Conservation (phyloP, 164 flowering plant genomes). For the Buxus sempervirens region DNA sequence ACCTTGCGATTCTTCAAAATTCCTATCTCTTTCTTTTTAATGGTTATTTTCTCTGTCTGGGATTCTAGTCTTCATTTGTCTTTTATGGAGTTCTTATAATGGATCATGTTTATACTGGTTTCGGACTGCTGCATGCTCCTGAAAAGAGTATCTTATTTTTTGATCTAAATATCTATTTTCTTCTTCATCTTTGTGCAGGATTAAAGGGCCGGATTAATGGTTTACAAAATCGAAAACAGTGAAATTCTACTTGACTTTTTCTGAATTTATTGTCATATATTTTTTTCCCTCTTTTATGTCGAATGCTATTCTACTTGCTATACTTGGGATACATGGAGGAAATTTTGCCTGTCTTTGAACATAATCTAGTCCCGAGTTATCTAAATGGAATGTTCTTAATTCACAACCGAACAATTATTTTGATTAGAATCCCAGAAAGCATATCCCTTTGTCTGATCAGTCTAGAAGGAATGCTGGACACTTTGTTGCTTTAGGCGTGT, state of each 20-base stretch:
- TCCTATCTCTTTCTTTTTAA: too few relatives aligned
- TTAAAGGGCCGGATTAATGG: not conserved
- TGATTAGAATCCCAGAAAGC: not conserved
- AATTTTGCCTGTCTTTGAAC: too few relatives aligned
- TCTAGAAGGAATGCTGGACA: not conserved
- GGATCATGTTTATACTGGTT: not conserved
- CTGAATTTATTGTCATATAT: not conserved
- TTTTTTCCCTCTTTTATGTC: not conserved
- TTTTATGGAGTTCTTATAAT: not conserved
- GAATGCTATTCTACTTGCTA: too few relatives aligned
- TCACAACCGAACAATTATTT: not conserved
- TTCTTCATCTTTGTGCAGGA: not conserved
- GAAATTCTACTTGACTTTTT: not conserved
- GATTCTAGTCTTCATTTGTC: not conserved
- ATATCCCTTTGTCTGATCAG: not conserved
- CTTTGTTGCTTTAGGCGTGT: not conserved
- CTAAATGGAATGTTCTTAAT: too few relatives aligned
- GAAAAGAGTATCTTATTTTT: not conserved
- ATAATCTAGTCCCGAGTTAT: not conserved
- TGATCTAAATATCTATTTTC: not conserved
- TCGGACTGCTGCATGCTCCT: not conserved
- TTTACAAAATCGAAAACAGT: not conserved
- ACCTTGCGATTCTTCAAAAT: not conserved
- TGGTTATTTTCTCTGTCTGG: not conserved
- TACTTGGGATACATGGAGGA: not conserved